Percentiles rank a stretch among this genome's conserved stretches.
phyloP scores from a whole-genome alignment of 805 yeast species.

The Candida adriatica region DNA sequence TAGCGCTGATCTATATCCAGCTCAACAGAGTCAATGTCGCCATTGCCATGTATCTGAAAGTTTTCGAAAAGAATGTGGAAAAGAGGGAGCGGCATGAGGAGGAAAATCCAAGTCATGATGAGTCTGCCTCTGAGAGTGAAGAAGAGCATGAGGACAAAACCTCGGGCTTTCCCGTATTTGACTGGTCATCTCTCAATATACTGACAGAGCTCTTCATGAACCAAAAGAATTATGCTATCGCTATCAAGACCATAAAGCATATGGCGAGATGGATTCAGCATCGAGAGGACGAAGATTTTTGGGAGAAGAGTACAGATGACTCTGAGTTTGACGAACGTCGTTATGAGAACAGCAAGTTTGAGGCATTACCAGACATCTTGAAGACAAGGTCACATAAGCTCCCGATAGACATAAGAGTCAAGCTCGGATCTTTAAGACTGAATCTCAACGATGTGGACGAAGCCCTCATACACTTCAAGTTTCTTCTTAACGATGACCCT shows the following conservation, averaged over 20 bases:
- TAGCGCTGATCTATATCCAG: slow-evolving; percentile 46
- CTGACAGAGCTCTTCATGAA: slow-evolving; percentile 73
- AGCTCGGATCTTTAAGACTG: slow-evolving; percentile 70
- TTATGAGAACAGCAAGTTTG: slow-evolving; percentile 37
- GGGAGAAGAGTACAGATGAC: slow-evolving; percentile 51
- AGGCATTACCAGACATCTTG: slow-evolving; percentile 29
- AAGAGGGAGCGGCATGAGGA: slow-evolving; percentile 25
- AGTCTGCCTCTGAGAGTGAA: slow-evolving; percentile 13
- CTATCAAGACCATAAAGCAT: slow-evolving; percentile 56
- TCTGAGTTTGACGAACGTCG: slow-evolving; percentile 79
- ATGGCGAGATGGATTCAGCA: slow-evolving; percentile 80
- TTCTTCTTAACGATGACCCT: slow-evolving; percentile 48
- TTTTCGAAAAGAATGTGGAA: slow-evolving; percentile 52
- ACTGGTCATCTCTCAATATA: slow-evolving; percentile 85
- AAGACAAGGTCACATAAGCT: slow-evolving; percentile 39
- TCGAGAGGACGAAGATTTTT: slow-evolving; percentile 45
- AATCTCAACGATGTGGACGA: slow-evolving; percentile 58
- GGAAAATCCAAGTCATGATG: slow-evolving; percentile 6
- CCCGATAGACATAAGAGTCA: slow-evolving; percentile 84
- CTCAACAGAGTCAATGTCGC: slow-evolving; percentile 63
- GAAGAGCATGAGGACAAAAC: slow-evolving; percentile 20
- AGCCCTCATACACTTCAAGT: slow-evolving; percentile 63
- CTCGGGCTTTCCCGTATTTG: slow-evolving; percentile 46
- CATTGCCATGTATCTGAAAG: slow-evolving; percentile 56
- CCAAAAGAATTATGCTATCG: slow-evolving; percentile 56